phyloP scores from a whole-genome alignment of 2,329 filamentous ascomycete genomes.

The Fusarium odoratissimum region DNA sequence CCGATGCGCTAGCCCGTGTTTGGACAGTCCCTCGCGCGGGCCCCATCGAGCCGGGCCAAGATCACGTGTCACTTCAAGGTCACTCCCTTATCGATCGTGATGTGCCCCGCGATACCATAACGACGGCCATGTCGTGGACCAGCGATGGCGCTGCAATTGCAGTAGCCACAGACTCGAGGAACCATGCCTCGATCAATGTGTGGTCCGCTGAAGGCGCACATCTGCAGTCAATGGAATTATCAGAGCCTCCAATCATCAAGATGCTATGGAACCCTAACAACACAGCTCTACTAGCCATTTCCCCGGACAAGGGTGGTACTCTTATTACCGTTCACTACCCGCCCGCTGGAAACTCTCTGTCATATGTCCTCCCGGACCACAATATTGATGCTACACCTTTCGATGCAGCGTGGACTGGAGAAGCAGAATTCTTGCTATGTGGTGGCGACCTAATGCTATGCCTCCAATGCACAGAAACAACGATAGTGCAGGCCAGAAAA shows the following conservation, averaged over 20 bases:
- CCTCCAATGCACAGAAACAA: constrained; percentile 59
- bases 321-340: constrained; percentile 67
- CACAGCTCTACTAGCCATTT: constrained; percentile 66
- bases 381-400: constrained; percentile 63
- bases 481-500: constrained; percentile 59
- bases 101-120: constrained; percentile 62
- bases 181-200: constrained; percentile 64
- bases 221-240: constrained; percentile 65
- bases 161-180: constrained; percentile 66
- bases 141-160: constrained; percentile 67
- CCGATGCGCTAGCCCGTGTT: constrained; percentile 76
- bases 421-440: constrained; percentile 68
- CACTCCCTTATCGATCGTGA: constrained; percentile 64
- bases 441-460: constrained; percentile 66
- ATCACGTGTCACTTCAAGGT: constrained; percentile 55
- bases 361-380: constrained; percentile 62
- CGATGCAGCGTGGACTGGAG: constrained; percentile 70
- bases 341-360: constrained; percentile 56
- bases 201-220: constrained; percentile 66
- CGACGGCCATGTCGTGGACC: constrained; percentile 72
- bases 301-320: constrained; percentile 64
- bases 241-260: constrained; percentile 71
- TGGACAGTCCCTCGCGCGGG: constrained; percentile 71
- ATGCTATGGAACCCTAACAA: constrained; percentile 70
- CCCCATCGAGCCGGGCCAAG: constrained; percentile 54